phyloP scores from a whole-genome alignment of 768 basidiomycete species.

The Mycena indigotica region DNA sequence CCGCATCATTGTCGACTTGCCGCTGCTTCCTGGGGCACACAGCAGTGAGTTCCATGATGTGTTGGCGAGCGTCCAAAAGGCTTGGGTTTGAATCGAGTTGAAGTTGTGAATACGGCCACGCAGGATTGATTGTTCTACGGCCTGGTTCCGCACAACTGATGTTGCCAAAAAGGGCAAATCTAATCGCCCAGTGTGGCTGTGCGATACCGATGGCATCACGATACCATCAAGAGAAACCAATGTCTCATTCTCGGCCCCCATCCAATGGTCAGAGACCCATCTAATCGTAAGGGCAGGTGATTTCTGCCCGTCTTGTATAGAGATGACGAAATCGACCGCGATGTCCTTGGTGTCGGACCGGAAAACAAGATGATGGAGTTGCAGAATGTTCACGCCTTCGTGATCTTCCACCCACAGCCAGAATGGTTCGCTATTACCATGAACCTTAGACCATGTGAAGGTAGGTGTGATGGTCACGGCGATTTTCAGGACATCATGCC shows the following conservation, averaged over 20 bases:
- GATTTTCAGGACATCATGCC: slow-evolving; percentile 81
- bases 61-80: slow-evolving; percentile 78
- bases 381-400: slow-evolving; percentile 78
- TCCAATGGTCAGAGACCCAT: slow-evolving; percentile 88
- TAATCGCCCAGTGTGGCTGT: slow-evolving; percentile 61
- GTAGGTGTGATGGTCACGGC: slow-evolving; percentile 59
- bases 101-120: slow-evolving; percentile 53
- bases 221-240: slow-evolving; percentile 64
- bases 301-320: slow-evolving; percentile 58
- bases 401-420: slow-evolving; percentile 96
- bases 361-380: slow-evolving; percentile 72
- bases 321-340: slow-evolving; percentile 78
- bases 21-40: slow-evolving; percentile 78
- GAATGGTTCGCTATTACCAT: slow-evolving; percentile 81
- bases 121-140: slow-evolving; percentile 50
- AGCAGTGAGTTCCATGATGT: slow-evolving; percentile 69
- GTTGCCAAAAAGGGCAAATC: slow-evolving; percentile 75
- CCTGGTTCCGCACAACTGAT: slow-evolving; percentile 49
- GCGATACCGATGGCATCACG: slow-evolving; percentile 69
- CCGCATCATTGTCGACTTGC: slow-evolving; percentile 77
- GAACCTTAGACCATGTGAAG: slow-evolving; percentile 85
- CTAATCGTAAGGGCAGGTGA: slow-evolving; percentile 74
- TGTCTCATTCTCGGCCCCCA: slow-evolving; percentile 83
- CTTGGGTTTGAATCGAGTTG: slow-evolving; percentile 88
- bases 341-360: slow-evolving; percentile 62